Evolutionary conservation across 225 moss, liverwort and hornwort species (phyloP).

Genomic region (Polytrichum commune): DNA sequence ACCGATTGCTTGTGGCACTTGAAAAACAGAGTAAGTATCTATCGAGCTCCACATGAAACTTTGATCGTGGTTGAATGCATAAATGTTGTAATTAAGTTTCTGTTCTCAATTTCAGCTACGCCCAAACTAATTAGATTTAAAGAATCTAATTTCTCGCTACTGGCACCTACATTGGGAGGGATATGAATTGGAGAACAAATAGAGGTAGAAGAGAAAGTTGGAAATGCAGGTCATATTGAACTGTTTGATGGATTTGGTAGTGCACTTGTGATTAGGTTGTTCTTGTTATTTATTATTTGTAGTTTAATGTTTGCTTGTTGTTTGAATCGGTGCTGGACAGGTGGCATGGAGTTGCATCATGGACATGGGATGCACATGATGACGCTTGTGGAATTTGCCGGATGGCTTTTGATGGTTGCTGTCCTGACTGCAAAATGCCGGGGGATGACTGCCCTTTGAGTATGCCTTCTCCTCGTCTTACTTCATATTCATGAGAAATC

Average conservation of each 20-base stretch:
- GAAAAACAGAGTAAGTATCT: no score
- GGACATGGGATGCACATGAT: constrained; percentile 98
- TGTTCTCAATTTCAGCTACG: no score
- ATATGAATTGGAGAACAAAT: not conserved
- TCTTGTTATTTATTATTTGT: no score
- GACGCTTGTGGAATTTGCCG: constrained; percentile 95
- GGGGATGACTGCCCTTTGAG: constrained; percentile 94
- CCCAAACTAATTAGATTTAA: no score
- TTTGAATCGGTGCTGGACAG: constrained; percentile 26
- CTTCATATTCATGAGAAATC: not conserved
- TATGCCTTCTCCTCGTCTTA: constrained; percentile 14
- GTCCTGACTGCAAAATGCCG: constrained; percentile 91
- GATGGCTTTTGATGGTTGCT: constrained; percentile 95
- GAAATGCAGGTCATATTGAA: not conserved
- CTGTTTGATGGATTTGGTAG: not conserved
- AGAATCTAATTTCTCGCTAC: no score
- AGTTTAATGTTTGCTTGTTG: not conserved
- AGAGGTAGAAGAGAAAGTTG: not conserved
- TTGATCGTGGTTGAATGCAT: not conserved
- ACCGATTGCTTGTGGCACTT: no score
- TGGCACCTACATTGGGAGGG: not conserved
- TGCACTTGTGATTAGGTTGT: not conserved
- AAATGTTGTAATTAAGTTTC: not conserved
- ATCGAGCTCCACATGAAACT: not conserved
- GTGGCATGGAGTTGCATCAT: constrained; percentile 94